A percentile compares a stretch with the other conserved stretches of the same genome.
Conservation (phyloP, 202 grass and related monocot species). For the Schoenoplectus triqueter region DNA sequence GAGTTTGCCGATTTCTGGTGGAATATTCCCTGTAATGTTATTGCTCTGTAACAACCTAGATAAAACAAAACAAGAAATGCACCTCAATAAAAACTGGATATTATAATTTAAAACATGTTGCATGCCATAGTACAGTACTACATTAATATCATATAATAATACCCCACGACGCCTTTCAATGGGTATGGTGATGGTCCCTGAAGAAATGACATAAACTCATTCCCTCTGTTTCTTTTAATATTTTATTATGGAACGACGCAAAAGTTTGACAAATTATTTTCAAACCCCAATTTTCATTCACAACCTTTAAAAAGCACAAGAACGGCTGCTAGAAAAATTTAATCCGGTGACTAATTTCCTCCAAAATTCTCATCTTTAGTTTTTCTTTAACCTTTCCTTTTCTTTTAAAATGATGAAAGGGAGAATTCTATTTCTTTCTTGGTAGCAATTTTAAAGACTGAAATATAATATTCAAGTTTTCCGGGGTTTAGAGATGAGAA, state of each 20-base stretch:
- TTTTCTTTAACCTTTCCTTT: background rate
- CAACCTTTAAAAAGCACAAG: background rate
- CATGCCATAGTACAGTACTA: background rate
- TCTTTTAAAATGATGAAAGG: background rate
- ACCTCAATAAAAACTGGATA: background rate
- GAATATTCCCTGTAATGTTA: constrained; percentile 74
- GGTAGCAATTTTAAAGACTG: background rate
- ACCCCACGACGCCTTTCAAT: background rate
- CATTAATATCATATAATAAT: constrained; percentile 17
- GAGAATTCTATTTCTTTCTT: background rate
- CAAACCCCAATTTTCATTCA: background rate
- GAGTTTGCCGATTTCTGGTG: constrained; percentile 71
- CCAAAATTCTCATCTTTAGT: background rate
- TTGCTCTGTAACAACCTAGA: constrained; percentile 89
- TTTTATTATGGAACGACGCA: background rate
- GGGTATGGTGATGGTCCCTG: background rate
- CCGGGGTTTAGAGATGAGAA: constrained; percentile 15
- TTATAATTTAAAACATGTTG: constrained; percentile 17
- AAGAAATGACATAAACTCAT: background rate
- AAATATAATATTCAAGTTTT: constrained; percentile 12
- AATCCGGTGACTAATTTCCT: background rate
- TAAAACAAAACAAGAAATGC: constrained; percentile 25
- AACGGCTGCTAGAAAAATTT: background rate
- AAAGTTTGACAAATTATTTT: background rate
- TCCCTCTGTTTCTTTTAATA: background rate